Base-by-base conservation (phyloP, 768 basidiomycete genomes). In the Psilocybe azurescens region DNA sequence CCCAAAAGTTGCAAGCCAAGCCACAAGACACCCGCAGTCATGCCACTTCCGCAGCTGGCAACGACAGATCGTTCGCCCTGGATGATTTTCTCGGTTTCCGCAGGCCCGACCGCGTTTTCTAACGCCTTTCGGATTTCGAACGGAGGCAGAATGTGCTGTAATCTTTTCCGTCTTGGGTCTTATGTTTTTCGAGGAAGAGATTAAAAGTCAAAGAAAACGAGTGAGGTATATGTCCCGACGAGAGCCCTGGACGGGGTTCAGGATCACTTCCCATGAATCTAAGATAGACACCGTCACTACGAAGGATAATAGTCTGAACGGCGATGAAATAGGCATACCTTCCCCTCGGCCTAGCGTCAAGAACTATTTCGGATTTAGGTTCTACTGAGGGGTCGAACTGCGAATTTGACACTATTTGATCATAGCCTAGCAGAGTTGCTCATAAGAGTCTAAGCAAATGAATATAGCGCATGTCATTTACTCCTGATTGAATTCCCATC, bases 11-110 rank as follows among this genome's bases (percentile, higher is more conserved):
- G 86, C 64, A 97, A 79, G n/a, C 94, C 95, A 60, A 98, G 81
- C 96, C 97, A 98, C 5, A 98, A 81, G 13, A 98, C 81, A 3
- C 86, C 93, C 10, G 97, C 97, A n/a, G 96, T 97, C 97, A 99
- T 98, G 48, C 97, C 97, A 71, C 94, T 97, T 54, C 97, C 97
- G 77, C 97, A 99, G 61, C 83, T 90, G 11, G 91, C 86, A 5
- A 89, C 83, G 32, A 96, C 85, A 20, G 79, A 71, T 55, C 83
- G 79, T 62, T 86, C 75, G 16, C 91, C 92, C 10, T 79, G 73
- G 49, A 90, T 75, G 9, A 96, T 78, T 46, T 80, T 72, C n/a
- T 85, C 75, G 30, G 84, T 80, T 60, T 82, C 73, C 57, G 85
- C 81, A 41, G 73, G 67, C 33, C 94, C 92, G 33, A 97, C 75